Percentiles rank a stretch among this genome's conserved stretches.
Evolutionary conservation across 1,284 basidiomycete genomes (phyloP).

Genomic region (Microbotryum saponariae): DNA sequence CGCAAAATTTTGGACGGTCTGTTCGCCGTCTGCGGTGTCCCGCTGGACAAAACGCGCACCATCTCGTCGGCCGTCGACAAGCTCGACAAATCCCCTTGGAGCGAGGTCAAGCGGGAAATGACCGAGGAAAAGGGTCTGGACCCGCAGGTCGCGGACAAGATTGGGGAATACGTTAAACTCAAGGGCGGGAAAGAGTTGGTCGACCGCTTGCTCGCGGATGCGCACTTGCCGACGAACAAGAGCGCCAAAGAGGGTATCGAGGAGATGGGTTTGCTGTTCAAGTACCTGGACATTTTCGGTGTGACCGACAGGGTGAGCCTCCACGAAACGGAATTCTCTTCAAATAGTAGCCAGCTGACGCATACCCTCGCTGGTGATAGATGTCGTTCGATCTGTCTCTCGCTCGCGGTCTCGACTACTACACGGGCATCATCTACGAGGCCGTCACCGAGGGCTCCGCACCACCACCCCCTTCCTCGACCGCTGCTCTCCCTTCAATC

Average conservation of each 20-base stretch:
- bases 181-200: slow-evolving; percentile 85
- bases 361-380: slow-evolving; percentile 42
- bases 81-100: slow-evolving; percentile 94
- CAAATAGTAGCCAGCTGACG: background rate
- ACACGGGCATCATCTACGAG: slow-evolving; percentile 98
- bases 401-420: slow-evolving; percentile 94
- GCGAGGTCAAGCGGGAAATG: slow-evolving; percentile 93
- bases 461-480: slow-evolving; percentile 59
- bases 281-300: slow-evolving; percentile 71
- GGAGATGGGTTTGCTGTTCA: slow-evolving; percentile 87
- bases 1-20: slow-evolving; percentile 96
- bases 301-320: slow-evolving; percentile 62
- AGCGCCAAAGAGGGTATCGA: slow-evolving; percentile 73
- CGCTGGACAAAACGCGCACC: slow-evolving; percentile 78
- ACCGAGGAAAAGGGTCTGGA: slow-evolving; percentile 87
- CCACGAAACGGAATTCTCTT: background rate
- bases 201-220: slow-evolving; percentile 62
- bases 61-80: slow-evolving; percentile 98
- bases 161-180: slow-evolving; percentile 91
- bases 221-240: slow-evolving; percentile 59
- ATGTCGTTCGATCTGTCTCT: slow-evolving; percentile 94
- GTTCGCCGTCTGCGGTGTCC: slow-evolving; percentile 93
- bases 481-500: slow-evolving; percentile 42
- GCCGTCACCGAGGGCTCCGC: slow-evolving; percentile 88
- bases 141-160: slow-evolving; percentile 76